Base-by-base conservation (phyloP, 768 basidiomycete species). In the Tricholoma terreum region DNA sequence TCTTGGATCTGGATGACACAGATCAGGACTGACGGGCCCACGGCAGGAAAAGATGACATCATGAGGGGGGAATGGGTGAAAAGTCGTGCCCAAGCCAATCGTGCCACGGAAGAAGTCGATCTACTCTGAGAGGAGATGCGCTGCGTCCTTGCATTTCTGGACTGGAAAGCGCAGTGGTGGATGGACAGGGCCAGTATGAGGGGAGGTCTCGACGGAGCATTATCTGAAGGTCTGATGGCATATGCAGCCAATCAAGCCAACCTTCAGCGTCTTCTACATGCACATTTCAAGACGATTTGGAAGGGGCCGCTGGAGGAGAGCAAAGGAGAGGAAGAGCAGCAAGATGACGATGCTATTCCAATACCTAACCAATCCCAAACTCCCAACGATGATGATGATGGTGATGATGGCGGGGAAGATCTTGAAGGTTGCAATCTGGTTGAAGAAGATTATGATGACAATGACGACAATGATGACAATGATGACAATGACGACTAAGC, bases 41-140 rank as follows among this genome's bases (percentile, higher is more conserved):
- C 61, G 59, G 60, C 11, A 14, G 10, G 21, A 9, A 45, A 8
- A 17, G 24, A 63, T 50, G 48, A 54, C 4, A 52, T 54, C 14
- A 43, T 68, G 15, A 57, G 59, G 12, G 33, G 60, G 4, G 63
- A 68, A 38, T 68, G 67, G 67, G 63, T 61, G 17, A 59, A 64
- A 31, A 56, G 60, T 3, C 50, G 65, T 5, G 65, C 65, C 10
- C 49, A 61, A 6, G 48, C 58, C 1, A 49, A 43, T n/a, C 52
- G 65, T 17, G 63, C 58, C 34, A 50, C 40, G 6, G 66, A 71
- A 49, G 67, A 71, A 52, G 66, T 67, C 0, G 8, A 53, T 14
- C 58, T 70, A 6, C 45, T 69, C 3, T 49, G 48, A 11, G 70
- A 71, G 51, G 70, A 71, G 51, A 71, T 72, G 66, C 38, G 42